Evolutionary conservation across 306 rosid species (phyloP).

Genomic region (Prunus padus): DNA sequence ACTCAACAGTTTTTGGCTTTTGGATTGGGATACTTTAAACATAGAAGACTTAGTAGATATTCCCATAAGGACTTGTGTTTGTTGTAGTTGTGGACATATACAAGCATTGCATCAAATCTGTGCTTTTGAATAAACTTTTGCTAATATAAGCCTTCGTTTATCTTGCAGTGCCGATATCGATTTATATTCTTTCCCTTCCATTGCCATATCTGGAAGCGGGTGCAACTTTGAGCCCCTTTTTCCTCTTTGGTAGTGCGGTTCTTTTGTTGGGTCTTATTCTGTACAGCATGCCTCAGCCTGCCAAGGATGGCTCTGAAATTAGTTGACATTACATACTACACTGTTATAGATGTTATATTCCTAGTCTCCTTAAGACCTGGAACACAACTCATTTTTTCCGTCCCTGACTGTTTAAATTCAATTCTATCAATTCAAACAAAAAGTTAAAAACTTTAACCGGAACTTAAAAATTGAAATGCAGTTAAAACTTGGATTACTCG

Average conservation of each 20-base stretch:
- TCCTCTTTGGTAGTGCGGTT: slow-evolving; percentile 65
- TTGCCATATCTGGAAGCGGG: slow-evolving; percentile 73
- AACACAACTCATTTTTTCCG: not conserved
- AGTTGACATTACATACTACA: not conserved
- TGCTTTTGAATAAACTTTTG: not conserved
- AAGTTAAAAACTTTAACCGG: no score
- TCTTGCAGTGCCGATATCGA: slow-evolving; percentile 81
- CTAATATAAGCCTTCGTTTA: slow-evolving; percentile 23
- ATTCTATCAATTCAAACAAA: no score
- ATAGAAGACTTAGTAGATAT: not conserved
- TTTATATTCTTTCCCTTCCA: slow-evolving; percentile 72
- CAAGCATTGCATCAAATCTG: not conserved
- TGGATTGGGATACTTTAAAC: not conserved
- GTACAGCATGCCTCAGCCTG: slow-evolving; percentile 51
- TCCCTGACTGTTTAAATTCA: not conserved
- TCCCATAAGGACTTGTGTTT: not conserved
- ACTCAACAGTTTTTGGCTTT: not conserved
- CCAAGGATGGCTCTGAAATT: slow-evolving; percentile 34
- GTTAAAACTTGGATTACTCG: no score
- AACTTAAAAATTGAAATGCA: no score
- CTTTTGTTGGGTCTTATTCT: slow-evolving; percentile 71
- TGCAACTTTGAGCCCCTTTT: slow-evolving; percentile 69
- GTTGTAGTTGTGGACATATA: not conserved
- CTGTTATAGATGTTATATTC: not conserved
- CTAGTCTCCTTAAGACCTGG: not conserved